These are phyloP conservation scores for Tetrastigma voinierianum DNA, from an alignment of 164 flowering plant species.

Conservation along the genomic window DNA sequence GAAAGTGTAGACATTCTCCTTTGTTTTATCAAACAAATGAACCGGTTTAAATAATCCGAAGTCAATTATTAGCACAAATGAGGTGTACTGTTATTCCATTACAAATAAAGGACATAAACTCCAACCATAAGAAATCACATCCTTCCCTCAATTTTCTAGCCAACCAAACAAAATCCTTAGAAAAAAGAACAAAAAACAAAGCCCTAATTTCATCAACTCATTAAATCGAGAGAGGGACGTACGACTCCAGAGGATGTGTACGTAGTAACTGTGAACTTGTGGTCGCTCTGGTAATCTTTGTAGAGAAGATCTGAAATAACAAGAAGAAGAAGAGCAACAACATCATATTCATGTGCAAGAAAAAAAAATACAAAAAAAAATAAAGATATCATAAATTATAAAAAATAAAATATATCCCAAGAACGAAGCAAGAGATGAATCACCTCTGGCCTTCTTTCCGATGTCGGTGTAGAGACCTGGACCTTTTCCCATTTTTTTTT, in stretches of 20 bases:
- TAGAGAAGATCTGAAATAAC: constrained; percentile 71
- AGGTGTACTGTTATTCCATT: too few species aligned
- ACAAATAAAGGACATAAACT: too few species aligned
- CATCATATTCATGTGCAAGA: background rate
- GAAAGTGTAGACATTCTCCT: too few species aligned
- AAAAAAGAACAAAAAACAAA: background rate
- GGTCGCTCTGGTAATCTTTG: constrained; percentile 87
- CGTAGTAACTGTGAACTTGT: constrained; percentile 80
- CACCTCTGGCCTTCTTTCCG: constrained; percentile 87
- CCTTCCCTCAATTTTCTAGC: too few species aligned
- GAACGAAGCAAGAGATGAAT: background rate
- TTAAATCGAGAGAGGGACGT: constrained; percentile 24
- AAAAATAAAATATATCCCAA: background rate
- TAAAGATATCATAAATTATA: background rate
- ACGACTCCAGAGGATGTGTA: constrained; percentile 76
- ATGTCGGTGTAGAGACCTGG: constrained; percentile 88
- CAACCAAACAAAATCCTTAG: too few species aligned
- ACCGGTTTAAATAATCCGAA: too few species aligned
- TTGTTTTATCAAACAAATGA: too few species aligned
- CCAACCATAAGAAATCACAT: too few species aligned
- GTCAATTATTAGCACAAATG: too few species aligned
- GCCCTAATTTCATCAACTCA: constrained; percentile 7
- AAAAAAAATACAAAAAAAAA: background rate
- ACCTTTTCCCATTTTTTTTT: constrained; percentile 59
- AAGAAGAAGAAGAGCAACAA: background rate